These are phyloP conservation scores for Roridomyces roridus DNA, from an alignment of 768 basidiomycete genomes.

Conservation along the genomic window DNA sequence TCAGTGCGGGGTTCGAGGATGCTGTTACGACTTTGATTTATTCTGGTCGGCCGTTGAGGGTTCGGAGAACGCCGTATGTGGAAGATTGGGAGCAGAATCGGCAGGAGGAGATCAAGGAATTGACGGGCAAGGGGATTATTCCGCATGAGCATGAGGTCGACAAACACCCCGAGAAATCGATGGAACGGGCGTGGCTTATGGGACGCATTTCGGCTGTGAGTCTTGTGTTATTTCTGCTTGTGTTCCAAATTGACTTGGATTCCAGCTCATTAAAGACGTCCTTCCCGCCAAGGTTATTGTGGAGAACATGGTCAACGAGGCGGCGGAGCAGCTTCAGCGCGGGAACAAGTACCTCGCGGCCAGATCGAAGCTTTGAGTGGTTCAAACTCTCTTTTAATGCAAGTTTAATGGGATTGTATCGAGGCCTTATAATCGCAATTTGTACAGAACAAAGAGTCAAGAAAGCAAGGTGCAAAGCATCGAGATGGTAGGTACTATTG, in stretches of 20 bases:
- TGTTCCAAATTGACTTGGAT: not conserved
- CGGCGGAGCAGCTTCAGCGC: slow-evolving; percentile 1
- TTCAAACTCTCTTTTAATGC: slow-evolving; percentile 2
- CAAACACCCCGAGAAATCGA: slow-evolving; percentile 81
- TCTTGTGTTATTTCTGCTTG: not conserved
- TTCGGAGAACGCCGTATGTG: slow-evolving; percentile 84
- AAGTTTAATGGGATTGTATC: not conserved
- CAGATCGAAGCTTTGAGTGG: slow-evolving; percentile 51
- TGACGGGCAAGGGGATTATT: slow-evolving; percentile 84
- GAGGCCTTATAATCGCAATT: too few species aligned
- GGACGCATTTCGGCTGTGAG: slow-evolving; percentile 71
- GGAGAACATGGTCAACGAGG: slow-evolving; percentile 11
- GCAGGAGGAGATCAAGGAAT: slow-evolving; percentile 79
- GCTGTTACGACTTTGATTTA: slow-evolving; percentile 86
- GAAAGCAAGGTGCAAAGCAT: too few species aligned
- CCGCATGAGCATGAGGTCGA: slow-evolving; percentile 75
- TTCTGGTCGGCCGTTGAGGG: slow-evolving; percentile 89
- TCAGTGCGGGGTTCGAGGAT: slow-evolving; percentile 79
- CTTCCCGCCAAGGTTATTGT: slow-evolving; percentile 74
- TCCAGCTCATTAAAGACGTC: slow-evolving; percentile 67
- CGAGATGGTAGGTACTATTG: too few species aligned
- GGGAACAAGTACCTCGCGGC: slow-evolving; percentile 36
- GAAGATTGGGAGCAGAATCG: slow-evolving; percentile 86
- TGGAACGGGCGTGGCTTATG: slow-evolving; percentile 79
- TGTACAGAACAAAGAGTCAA: too few species aligned